Evolutionary conservation across 345 rosid genomes (phyloP), one percentile per base, ranked within the genome.

Genomic region (Psidium guajava): DNA sequence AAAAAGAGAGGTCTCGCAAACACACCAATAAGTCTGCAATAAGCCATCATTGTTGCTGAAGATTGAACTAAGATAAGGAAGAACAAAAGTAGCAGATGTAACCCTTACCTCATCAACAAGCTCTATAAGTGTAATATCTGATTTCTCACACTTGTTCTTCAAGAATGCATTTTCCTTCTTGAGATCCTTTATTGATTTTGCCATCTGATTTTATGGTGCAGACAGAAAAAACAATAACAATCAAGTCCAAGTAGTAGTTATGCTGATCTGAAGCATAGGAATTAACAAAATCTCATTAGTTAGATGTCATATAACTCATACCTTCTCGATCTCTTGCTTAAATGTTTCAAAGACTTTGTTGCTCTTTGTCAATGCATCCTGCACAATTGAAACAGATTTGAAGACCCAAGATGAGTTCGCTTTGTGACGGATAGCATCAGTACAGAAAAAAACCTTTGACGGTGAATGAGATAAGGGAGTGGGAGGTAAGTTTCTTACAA

Each of bases 331-430:
- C 91, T 97, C 98, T 90, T 93, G 94, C 92, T 93, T 95, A 89
- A 95, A 95, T 89, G 98, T 95, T 89, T 93, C 98, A 85, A 96
- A 95, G 83, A 96, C 99, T 86, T 95, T 97, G 16, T 96, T 96
- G 92, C 99, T 96, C 93, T 96, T 93, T 87, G 91, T 85, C 91
- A 97, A 88, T 11, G 98, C 98, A n/a, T 93, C 99, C 98, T 97
- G 94, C 90, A 92, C 25, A 87, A 89, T 87, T 51, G 52, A 81
- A 82, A 64, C 77, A 32, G 44, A 64, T 64, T 64, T 32, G 12
- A 64, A 4, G 77, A 64, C 44, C 77, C 77, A 32, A 16, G 61
- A 50, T 20, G 56, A 28, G 53, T 87, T 55, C 54, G 1, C 10
- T 40, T 81, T 81, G 40, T 24, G n/a, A 50, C 2, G 10, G 73